Conservation (phyloP, 2,329 filamentous ascomycete genomes). For the Neobulgaria alba region DNA sequence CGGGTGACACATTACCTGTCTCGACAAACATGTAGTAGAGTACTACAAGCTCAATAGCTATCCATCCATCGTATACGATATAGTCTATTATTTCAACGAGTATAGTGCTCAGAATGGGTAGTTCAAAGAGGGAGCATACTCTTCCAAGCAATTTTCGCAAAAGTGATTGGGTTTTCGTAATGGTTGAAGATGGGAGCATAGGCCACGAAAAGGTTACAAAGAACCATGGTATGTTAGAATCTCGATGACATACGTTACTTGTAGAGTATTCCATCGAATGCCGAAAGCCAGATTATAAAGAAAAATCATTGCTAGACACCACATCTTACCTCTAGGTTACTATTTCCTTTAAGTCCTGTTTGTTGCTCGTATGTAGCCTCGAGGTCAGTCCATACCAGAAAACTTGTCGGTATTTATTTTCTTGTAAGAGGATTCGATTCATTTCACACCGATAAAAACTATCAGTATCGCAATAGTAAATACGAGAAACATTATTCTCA, state of each 20-base stretch:
- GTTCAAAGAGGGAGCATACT: slow-evolving; percentile 11
- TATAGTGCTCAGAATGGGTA: too few relatives aligned
- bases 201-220: slow-evolving; percentile 35
- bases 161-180: slow-evolving; percentile 33
- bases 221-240: slow-evolving; percentile 25
- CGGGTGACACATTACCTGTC: too few relatives aligned
- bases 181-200: slow-evolving; percentile 35
- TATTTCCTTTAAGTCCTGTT: slow-evolving; percentile 4
- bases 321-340: slow-evolving; percentile 7
- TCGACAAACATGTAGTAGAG: slow-evolving; percentile 29
- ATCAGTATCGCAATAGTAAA: slow-evolving; percentile 14
- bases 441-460: slow-evolving; percentile 15
- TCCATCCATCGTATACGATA: slow-evolving; percentile 30
- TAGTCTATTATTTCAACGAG: slow-evolving; percentile 9
- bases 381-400: slow-evolving; percentile 16
- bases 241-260: slow-evolving; percentile 19
- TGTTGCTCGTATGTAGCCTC: slow-evolving; percentile 15
- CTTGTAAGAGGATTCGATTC: not conserved
- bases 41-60: slow-evolving; percentile 13
- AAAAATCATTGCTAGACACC: slow-evolving; percentile 32
- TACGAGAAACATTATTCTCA: slow-evolving; percentile 16
- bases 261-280: slow-evolving; percentile 20
- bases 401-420: not conserved
- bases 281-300: slow-evolving; percentile 36
- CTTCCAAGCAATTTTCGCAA: slow-evolving; percentile 32